Evolutionary conservation across 768 basidiomycete genomes (phyloP), one percentile per base, ranked within the genome.

Genomic region (Xerocomellus amylosporus): DNA sequence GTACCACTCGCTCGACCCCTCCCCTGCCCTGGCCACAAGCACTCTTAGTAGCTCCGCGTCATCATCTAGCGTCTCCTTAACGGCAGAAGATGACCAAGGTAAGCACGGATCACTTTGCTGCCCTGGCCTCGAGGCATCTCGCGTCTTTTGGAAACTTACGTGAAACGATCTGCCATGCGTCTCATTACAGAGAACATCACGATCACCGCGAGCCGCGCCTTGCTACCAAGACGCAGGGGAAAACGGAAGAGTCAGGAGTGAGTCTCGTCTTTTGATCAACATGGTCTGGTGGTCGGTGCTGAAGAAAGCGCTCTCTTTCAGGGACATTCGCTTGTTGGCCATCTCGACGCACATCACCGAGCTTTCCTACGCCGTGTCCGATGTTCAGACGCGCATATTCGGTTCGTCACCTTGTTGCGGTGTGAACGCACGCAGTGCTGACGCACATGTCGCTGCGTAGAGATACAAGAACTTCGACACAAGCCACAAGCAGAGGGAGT

Each of bases 401-500:
- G 91, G 90, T 91, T 68, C 53, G 69, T 65, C 20, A 5, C 39
- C 37, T 51, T 36, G 47, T 51, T 57, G 34, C 6, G 24, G 54
- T 49, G 31, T 53, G 43, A 4, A 20, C 36, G 28, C 39, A 41
- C 26, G 31, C 43, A 54, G 36, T 28, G 37, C 56, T 66, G 56
- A 70, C 39, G 15, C 9, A 24, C 46, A 33, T 54, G 14, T 54
- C 50, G 34, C 19, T 41, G 26, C 53, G 26, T 64, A 94, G 93
- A 94, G 74, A 93, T 95, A 47, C 91, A 96, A 71, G 93, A 96
- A 70, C 79, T 95, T 41, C 87, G 93, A 40, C 93, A 96, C 73
- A 90, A 88, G 63, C 86, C 88, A 17, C 87, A 90, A 59, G 78
- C 83, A 13, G 78, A 81, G 14, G 74, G 75, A 52, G 75, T 75